Evolutionary conservation across 768 basidiomycete species (phyloP).

Genomic region (Dentipellis fragilis): DNA sequence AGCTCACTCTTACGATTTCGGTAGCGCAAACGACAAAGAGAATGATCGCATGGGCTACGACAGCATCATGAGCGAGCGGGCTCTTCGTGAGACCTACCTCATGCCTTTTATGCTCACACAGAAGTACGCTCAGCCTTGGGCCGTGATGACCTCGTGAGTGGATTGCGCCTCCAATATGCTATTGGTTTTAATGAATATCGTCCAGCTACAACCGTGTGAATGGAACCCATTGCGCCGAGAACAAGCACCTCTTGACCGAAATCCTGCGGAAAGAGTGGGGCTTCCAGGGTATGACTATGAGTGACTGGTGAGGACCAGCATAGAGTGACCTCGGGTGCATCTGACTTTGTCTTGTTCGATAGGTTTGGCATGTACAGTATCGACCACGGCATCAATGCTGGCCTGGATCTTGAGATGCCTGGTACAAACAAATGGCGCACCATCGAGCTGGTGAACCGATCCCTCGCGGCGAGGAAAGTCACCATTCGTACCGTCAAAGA

Average conservation of each 20-base stretch:
- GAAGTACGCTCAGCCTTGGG: conserved; percentile 42
- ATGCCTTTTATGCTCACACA: conserved; percentile 53
- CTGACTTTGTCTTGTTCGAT: not conserved
- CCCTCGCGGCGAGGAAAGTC: conserved; percentile 52
- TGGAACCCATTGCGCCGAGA: conserved; percentile 64
- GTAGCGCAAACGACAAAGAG: conserved; percentile 73
- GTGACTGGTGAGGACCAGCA: conserved; percentile 53
- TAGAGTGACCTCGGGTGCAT: not conserved
- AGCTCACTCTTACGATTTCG: not conserved
- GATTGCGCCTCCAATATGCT: not conserved
- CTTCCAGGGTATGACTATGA: conserved; percentile 68
- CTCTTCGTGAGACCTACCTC: conserved; percentile 49
- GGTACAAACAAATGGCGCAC: conserved; percentile 69
- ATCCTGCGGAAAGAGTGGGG: conserved; percentile 69
- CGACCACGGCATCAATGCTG: conserved; percentile 58
- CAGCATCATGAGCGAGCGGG: conserved; percentile 37
- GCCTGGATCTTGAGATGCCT: conserved; percentile 75
- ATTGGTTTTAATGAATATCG: not conserved
- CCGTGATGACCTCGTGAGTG: conserved; percentile 52
- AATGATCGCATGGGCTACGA: conserved; percentile 60
- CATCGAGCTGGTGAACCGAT: conserved; percentile 55
- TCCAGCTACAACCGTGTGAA: conserved; percentile 66
- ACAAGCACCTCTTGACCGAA: conserved; percentile 43
- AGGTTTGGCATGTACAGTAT: conserved; percentile 71
- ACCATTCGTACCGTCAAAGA: conserved; percentile 54